Base-by-base conservation (phyloP, 768 basidiomycete species). In the Daedalea quercina region DNA sequence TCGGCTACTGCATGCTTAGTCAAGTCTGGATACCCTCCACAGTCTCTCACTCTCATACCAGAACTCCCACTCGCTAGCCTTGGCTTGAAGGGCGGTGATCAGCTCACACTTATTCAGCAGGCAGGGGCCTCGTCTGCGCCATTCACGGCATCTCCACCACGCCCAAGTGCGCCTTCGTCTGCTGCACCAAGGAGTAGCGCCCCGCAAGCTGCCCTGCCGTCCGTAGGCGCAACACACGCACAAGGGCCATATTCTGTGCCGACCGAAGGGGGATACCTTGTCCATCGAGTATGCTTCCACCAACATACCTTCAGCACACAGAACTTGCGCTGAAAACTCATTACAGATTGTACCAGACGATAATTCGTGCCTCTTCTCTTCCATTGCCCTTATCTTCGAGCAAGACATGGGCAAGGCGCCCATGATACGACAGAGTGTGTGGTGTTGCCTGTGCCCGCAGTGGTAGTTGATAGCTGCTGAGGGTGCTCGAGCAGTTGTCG, bases 311-410 rank as follows among this genome's bases (percentile, higher is more conserved):
- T n/a, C n/a, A n/a, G n/a, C n/a, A n/a, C n/a, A n/a, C n/a, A n/a
- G n/a, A n/a, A 22, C 15, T 31, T 26, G 44, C 13, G 25, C 24
- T 23, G 19, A 24, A 11, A 13, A 20, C 17, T 49, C 22, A 31
- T 44, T 56, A 34, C 57, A 89, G 81, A 76, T 93, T 51, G 91
- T 95, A 17, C 94, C 94, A n/a, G 95, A 98, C 63, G 95, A 98
- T 70, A 98, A 98, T 62, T 89, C 92, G 1, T 98, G 95, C 67
- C 73, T 98, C 26, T 98, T 97, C 72, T 87, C 87, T 2, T 84
- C 93, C 2, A 74, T 91, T 43, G 90, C 89, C 15, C 71, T 95
- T 40, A 73, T 95, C 1, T 94, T 97, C 61, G 83, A 87, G 63
- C 92, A 94, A 61, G 82, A 82, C 53, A 84, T 87, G 12, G 68